phyloP scores from a whole-genome alignment of 441 rosid genomes.

The Jatropha multifida region DNA sequence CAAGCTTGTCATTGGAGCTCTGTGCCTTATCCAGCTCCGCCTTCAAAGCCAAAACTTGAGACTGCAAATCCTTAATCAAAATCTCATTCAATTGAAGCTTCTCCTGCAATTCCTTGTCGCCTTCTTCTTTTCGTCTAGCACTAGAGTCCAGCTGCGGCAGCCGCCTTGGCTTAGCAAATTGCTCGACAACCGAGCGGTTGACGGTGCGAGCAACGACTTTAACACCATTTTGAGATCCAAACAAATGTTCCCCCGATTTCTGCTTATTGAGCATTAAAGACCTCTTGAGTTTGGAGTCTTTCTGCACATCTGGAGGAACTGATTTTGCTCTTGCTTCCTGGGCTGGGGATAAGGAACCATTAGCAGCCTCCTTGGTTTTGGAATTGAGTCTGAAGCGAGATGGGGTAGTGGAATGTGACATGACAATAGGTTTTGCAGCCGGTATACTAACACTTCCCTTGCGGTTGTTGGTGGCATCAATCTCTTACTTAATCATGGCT shows the following conservation, averaged over 20 bases:
- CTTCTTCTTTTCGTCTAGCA: constrained; percentile 33
- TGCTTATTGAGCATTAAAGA: constrained; percentile 37
- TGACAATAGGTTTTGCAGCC: not conserved
- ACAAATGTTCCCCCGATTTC: constrained; percentile 46
- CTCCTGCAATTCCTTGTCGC: constrained; percentile 47
- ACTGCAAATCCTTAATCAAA: constrained; percentile 59
- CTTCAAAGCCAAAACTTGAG: constrained; percentile 50
- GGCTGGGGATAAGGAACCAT: constrained; percentile 16
- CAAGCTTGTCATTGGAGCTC: constrained; percentile 50
- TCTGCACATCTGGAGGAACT: constrained; percentile 40
- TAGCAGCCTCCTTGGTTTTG: constrained; percentile 31
- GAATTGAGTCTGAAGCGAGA: constrained; percentile 46
- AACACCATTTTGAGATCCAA: constrained; percentile 38
- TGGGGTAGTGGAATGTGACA: constrained; percentile 32
- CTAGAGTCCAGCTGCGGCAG: constrained; percentile 21
- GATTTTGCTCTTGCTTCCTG: constrained; percentile 43
- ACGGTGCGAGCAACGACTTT: constrained; percentile 34
- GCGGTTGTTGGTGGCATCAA: constrained; percentile 2
- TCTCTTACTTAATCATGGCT: not conserved
- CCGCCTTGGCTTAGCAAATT: constrained; percentile 56
- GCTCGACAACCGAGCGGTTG: constrained; percentile 45
- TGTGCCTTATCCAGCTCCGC: constrained; percentile 59
- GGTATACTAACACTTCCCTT: not conserved
- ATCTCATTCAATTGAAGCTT: constrained; percentile 47
- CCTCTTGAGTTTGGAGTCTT: constrained; percentile 39